Evolutionary conservation across 1,284 basidiomycete genomes (phyloP).

Genomic region (Sphagnurus paluster): DNA sequence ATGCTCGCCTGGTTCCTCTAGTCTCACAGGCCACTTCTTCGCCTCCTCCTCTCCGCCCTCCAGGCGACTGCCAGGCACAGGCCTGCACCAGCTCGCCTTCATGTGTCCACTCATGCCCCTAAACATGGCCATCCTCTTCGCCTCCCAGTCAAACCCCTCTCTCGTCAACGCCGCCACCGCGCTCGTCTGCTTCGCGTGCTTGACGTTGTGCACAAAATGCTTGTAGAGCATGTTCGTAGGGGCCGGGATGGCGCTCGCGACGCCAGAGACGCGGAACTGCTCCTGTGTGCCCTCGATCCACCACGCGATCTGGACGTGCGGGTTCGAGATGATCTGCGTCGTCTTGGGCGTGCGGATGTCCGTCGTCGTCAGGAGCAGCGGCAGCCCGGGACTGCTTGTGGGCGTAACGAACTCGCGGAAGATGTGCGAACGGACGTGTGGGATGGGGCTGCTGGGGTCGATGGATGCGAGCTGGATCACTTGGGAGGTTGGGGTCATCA

Average conservation of each 20-base stretch:
- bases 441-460: slow-evolving; percentile 37
- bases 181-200: slow-evolving; percentile 18
- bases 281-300: slow-evolving; percentile 56
- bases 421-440: slow-evolving; percentile 61
- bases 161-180: slow-evolving; percentile 38
- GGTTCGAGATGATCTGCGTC: slow-evolving; percentile 44
- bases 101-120: slow-evolving; percentile 52
- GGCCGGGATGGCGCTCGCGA: slow-evolving; percentile 45
- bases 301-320: slow-evolving; percentile 54
- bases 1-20: slow-evolving; percentile 41
- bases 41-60: slow-evolving; percentile 50
- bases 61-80: slow-evolving; percentile 53
- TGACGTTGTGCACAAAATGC: slow-evolving; percentile 27
- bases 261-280: slow-evolving; percentile 60
- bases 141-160: slow-evolving; percentile 62
- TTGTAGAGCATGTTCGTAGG: slow-evolving; percentile 33
- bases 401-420: slow-evolving; percentile 56
- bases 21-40: slow-evolving; percentile 51
- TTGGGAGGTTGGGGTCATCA: slow-evolving; percentile 25
- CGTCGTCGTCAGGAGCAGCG: slow-evolving; percentile 59
- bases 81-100: slow-evolving; percentile 67
- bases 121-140: slow-evolving; percentile 52
- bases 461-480: slow-evolving; percentile 65
- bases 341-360: slow-evolving; percentile 64
- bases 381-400: slow-evolving; percentile 36